Conservation (phyloP, 495 filamentous ascomycete species). For the Penicillium cosmopolitanum region DNA sequence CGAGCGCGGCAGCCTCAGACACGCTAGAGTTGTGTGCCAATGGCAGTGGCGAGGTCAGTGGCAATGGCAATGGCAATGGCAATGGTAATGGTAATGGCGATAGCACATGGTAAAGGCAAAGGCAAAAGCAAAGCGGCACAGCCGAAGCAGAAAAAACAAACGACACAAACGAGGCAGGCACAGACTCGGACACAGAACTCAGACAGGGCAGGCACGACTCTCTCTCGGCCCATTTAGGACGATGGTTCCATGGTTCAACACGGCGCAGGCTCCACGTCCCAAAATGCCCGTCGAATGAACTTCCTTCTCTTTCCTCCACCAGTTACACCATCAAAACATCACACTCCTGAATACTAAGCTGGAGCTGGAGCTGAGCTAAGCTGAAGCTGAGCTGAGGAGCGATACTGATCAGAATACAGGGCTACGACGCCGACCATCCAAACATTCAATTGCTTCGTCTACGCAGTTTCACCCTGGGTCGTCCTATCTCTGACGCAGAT, state of each 20-base stretch:
- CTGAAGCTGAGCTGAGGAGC: too few species aligned
- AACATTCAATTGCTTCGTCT: conserved; percentile 78
- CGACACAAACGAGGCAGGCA: not conserved
- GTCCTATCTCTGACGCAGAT: conserved; percentile 60
- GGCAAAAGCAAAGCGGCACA: not conserved
- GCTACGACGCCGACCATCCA: conserved; percentile 70
- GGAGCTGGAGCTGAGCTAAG: too few species aligned
- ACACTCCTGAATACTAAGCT: too few species aligned
- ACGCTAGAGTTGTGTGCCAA: not conserved
- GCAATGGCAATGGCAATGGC: not conserved
- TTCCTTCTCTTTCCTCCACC: conserved; percentile 6
- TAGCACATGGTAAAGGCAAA: not conserved
- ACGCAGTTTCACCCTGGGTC: conserved; percentile 73
- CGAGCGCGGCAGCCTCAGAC: conserved; percentile 4
- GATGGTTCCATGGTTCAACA: conserved; percentile 53
- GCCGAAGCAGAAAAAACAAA: not conserved
- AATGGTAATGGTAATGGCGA: not conserved
- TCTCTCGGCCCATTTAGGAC: conserved; percentile 35
- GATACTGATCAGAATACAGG: conserved; percentile 43
- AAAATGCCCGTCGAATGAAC: conserved; percentile 19
- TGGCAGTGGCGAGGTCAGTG: conserved; percentile 5
- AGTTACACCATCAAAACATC: not conserved
- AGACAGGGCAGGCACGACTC: not conserved
- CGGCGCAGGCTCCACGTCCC: conserved; percentile 16
- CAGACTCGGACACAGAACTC: too few species aligned